phyloP scores from a whole-genome alignment of 139 green algal species.

The Mesostigma viride region DNA sequence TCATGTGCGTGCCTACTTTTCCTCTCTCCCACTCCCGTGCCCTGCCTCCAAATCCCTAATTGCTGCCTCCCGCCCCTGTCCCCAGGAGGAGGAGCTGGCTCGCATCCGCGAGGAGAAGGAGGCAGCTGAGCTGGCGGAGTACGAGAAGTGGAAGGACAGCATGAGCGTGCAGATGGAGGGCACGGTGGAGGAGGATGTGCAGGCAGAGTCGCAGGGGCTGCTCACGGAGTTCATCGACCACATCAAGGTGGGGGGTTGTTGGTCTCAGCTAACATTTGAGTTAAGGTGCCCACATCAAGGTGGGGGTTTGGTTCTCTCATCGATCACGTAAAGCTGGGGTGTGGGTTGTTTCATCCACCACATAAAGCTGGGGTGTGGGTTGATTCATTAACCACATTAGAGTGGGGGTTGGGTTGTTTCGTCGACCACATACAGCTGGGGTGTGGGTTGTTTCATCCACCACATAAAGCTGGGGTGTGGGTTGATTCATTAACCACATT shows the following conservation, averaged over 20 bases:
- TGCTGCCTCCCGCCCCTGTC: conserved; percentile 1
- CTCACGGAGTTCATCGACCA: conserved; percentile 54
- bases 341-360: too few species aligned
- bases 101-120: conserved; percentile 8
- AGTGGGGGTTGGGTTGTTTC: too few species aligned
- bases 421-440: not conserved
- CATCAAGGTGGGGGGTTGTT: conserved; percentile 39
- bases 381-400: too few species aligned
- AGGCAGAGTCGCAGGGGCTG: conserved; percentile 40
- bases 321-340: not conserved
- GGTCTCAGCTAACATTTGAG: too few species aligned
- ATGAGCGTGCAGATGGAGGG: conserved; percentile 32
- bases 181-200: conserved; percentile 29
- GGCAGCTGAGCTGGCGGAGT: conserved; percentile 19
- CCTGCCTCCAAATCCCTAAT: too few species aligned
- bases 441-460: too few species aligned
- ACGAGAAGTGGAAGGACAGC: conserved; percentile 27
- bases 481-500: too few species aligned
- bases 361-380: too few species aligned
- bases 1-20: conserved; percentile 8
- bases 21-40: too few species aligned
- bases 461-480: too few species aligned
- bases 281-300: too few species aligned
- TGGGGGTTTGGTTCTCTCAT: not conserved
- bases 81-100: conserved; percentile 15